Percentiles rank a stretch among this genome's conserved stretches.
Evolutionary conservation across 2,329 filamentous ascomycete species (phyloP).

Genomic region (Lasiodiplodia sp.): DNA sequence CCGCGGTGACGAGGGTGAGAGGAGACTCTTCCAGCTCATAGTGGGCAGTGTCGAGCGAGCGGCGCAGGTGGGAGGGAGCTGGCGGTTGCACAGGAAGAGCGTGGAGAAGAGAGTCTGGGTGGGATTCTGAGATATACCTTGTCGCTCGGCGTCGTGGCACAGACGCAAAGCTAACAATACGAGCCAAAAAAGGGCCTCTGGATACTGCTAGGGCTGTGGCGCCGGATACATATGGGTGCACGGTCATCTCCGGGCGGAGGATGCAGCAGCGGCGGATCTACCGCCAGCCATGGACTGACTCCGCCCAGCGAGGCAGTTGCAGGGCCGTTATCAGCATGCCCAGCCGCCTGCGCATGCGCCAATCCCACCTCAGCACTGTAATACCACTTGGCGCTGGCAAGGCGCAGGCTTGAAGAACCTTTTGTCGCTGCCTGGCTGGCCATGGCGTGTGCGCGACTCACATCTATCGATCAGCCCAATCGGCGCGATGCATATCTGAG

Average conservation of each 20-base stretch:
- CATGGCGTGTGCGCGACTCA: background rate
- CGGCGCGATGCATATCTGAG: background rate
- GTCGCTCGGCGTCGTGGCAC: background rate
- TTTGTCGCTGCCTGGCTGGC: background rate
- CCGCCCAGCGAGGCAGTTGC: background rate
- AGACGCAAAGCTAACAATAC: conserved; percentile 2
- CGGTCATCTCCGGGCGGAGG: conserved; percentile 2
- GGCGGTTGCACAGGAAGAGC: conserved; percentile 14
- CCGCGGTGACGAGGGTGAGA: conserved; percentile 22
- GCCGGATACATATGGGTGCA: conserved; percentile 3
- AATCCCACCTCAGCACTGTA: background rate
- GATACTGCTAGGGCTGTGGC: conserved; percentile 7
- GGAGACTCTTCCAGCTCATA: conserved; percentile 19
- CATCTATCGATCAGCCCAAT: background rate
- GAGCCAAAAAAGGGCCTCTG: background rate
- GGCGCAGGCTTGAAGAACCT: conserved; percentile 1
- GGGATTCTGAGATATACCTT: background rate
- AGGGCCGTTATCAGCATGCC: conserved; percentile 6
- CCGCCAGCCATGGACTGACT: background rate
- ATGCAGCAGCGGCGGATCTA: conserved; percentile 1
- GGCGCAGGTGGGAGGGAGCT: conserved; percentile 1
- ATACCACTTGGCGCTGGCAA: background rate
- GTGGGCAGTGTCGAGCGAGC: conserved; percentile 4
- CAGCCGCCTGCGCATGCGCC: background rate
- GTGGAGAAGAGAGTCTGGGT: background rate